These are phyloP conservation scores for Nannizzia gypsea DNA, from an alignment of 2,329 filamentous ascomycete genomes.

Conservation along the genomic window DNA sequence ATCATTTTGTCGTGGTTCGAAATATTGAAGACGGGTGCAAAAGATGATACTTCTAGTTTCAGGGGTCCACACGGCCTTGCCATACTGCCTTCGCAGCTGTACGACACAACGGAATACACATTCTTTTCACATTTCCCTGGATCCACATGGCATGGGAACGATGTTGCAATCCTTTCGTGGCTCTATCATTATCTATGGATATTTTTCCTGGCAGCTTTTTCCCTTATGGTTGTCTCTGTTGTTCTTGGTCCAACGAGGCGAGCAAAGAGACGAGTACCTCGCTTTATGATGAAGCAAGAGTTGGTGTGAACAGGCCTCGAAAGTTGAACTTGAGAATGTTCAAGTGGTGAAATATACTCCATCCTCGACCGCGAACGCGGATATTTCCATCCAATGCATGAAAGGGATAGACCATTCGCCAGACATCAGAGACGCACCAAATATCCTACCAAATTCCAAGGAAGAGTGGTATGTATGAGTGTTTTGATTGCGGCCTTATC, in stretches of 20 bases:
- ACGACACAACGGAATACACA: constrained; percentile 6
- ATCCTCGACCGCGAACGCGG: not conserved
- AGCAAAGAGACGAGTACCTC: not conserved
- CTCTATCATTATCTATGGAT: constrained; percentile 4
- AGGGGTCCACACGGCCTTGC: not conserved
- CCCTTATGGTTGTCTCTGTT: not conserved
- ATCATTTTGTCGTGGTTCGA: constrained; percentile 9
- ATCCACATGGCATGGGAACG: constrained; percentile 8
- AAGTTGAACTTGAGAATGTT: not conserved
- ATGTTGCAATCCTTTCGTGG: constrained; percentile 5
- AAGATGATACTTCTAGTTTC: not conserved
- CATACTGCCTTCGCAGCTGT: constrained; percentile 3
- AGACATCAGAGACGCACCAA: not conserved
- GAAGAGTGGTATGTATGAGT: not conserved
- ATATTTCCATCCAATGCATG: not conserved
- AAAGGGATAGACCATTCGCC: not conserved
- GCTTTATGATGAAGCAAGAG: not conserved
- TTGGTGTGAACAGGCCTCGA: not conserved
- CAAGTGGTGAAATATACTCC: not conserved
- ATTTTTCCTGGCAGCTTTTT: not conserved
- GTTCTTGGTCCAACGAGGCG: not conserved
- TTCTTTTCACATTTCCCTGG: constrained; percentile 8
- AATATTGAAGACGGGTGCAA: not conserved
- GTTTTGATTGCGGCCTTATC: not conserved
- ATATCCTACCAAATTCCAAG: not conserved